Evolutionary conservation across 176 grass and related monocot genomes (phyloP).

Genomic region (Aegilops sharonensis): DNA sequence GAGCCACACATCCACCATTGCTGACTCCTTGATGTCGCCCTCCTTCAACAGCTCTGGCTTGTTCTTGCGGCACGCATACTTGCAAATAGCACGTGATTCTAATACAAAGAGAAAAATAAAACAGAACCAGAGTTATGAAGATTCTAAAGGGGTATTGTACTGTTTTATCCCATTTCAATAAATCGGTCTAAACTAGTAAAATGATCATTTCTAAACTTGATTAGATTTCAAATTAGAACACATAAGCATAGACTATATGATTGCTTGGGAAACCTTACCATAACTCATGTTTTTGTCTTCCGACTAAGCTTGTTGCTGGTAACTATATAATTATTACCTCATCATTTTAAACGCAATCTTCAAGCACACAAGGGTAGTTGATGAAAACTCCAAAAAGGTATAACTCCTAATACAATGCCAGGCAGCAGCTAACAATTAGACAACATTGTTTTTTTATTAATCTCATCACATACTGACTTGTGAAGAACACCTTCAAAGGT

Average conservation of each 20-base stretch:
- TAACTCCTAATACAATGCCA: background rate
- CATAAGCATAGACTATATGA: background rate
- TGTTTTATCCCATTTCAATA: background rate
- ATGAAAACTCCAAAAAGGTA: background rate
- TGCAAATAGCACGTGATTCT: slow-evolving; percentile 63
- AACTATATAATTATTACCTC: background rate
- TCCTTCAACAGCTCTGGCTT: slow-evolving; percentile 57
- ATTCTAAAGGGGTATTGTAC: background rate
- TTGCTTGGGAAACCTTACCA: background rate
- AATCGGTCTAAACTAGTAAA: background rate
- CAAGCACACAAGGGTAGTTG: background rate
- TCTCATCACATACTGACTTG: too few relatives aligned
- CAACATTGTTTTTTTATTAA: background rate
- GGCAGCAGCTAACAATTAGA: background rate
- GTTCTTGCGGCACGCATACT: slow-evolving; percentile 60
- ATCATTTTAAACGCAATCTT: too few relatives aligned
- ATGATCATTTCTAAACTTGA: background rate
- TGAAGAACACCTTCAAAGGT: too few relatives aligned
- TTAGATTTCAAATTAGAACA: background rate
- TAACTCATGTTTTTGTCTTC: background rate
- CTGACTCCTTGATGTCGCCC: slow-evolving; percentile 35
- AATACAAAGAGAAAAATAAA: background rate
- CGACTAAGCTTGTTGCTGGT: background rate
- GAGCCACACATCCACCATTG: slow-evolving; percentile 64
- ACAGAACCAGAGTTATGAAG: background rate